Conservation (phyloP, 2,329 filamentous ascomycete species). For the Diaporthe citriasiana region DNA sequence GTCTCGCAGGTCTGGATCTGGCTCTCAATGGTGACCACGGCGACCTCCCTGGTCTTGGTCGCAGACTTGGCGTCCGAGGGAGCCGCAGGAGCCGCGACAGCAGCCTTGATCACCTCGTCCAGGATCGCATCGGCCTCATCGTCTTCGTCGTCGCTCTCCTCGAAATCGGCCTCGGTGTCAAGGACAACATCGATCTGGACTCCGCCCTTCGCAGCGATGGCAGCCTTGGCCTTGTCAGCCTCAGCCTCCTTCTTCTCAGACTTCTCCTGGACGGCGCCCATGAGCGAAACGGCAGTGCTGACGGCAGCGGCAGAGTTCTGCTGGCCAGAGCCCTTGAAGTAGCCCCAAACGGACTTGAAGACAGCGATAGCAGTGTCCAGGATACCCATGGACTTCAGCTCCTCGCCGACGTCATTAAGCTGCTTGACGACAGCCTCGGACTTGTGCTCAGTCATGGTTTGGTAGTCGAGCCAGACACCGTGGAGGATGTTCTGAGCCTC, state of each 20-base stretch:
- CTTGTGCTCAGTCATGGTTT: conserved; percentile 42
- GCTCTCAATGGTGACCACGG: conserved; percentile 41
- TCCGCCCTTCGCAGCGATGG: conserved; percentile 36
- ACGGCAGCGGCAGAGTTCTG: conserved; percentile 43
- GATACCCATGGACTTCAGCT: conserved; percentile 44
- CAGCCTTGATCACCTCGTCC: conserved; percentile 41
- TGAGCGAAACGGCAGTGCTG: conserved; percentile 41
- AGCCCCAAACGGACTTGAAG: conserved; percentile 45
- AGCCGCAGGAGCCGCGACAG: conserved; percentile 30
- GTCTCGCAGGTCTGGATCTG: conserved; percentile 43
- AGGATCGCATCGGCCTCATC: conserved; percentile 42
- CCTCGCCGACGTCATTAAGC: conserved; percentile 43
- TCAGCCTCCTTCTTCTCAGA: conserved; percentile 40
- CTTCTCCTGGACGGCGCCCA: conserved; percentile 42
- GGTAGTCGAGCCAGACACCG: conserved; percentile 44
- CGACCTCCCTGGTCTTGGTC: conserved; percentile 39
- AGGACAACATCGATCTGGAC: conserved; percentile 36
- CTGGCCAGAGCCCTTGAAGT: conserved; percentile 43
- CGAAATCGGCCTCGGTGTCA: conserved; percentile 37
- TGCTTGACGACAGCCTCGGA: conserved; percentile 43
- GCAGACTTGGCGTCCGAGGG: conserved; percentile 8
- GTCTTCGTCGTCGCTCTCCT: conserved; percentile 40
- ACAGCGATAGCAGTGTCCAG: conserved; percentile 43
- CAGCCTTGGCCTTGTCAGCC: conserved; percentile 39
- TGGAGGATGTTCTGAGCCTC: conserved; percentile 45